Evolutionary conservation across 2,329 filamentous ascomycete species (phyloP).

Genomic region (Xylaria sp.): DNA sequence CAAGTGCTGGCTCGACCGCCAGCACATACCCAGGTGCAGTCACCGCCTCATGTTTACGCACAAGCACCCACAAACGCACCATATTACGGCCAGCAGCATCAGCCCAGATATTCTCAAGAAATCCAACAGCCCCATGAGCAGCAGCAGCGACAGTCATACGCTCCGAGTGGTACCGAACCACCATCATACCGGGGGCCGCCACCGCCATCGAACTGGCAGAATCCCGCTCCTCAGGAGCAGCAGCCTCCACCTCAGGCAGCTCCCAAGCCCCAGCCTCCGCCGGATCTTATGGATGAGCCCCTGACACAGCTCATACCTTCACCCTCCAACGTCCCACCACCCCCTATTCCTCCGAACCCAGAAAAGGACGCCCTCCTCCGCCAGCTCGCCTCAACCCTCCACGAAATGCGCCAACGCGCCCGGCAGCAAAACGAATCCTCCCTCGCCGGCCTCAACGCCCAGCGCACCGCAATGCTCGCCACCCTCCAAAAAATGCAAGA

Average conservation of each 20-base stretch:
- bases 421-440: conserved; percentile 68
- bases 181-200: conserved; percentile 18
- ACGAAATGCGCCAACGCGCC: conserved; percentile 62
- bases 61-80: conserved; percentile 27
- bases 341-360: conserved; percentile 89
- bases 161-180: conserved; percentile 7
- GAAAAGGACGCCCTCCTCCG: conserved; percentile 84
- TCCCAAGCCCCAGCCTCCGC: conserved; percentile 41
- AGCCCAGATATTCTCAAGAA: conserved; percentile 21
- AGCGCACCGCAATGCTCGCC: conserved; percentile 68
- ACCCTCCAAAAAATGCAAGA: conserved; percentile 65
- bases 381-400: conserved; percentile 66
- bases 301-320: conserved; percentile 47
- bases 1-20: conserved; percentile 25
- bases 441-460: conserved; percentile 69
- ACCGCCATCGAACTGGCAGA: conserved; percentile 28
- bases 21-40: conserved; percentile 19
- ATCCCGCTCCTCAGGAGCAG: conserved; percentile 24
- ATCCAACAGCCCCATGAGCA: conserved; percentile 21
- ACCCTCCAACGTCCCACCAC: conserved; percentile 54
- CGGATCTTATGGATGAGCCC: conserved; percentile 54
- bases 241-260: conserved; percentile 27
- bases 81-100: conserved; percentile 26
- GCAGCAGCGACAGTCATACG: conserved; percentile 15
- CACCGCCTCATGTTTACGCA: conserved; percentile 26